Evolutionary conservation across 805 yeast species (phyloP).

Genomic region (Candida piceae): DNA sequence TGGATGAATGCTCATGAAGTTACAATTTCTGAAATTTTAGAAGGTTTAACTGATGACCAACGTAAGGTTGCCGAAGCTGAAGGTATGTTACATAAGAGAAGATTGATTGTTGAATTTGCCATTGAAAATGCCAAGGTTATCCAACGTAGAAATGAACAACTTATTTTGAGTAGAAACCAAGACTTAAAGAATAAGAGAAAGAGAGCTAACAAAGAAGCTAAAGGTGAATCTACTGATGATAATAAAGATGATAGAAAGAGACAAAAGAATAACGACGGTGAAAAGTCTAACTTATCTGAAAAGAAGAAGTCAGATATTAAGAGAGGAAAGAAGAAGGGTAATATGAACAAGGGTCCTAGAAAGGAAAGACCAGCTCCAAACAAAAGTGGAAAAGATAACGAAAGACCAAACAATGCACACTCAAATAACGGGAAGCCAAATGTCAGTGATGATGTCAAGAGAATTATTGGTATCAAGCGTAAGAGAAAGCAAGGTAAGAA

Average conservation of each 20-base stretch:
- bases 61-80: constrained; percentile 50
- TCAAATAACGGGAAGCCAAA: constrained; percentile 14
- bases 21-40: constrained; percentile 59
- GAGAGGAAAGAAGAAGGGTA: constrained; percentile 12
- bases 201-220: constrained; percentile 15
- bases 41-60: constrained; percentile 69
- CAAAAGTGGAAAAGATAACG: background rate
- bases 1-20: constrained; percentile 96
- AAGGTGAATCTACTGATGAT: constrained; percentile 5
- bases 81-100: constrained; percentile 51
- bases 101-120: constrained; percentile 91
- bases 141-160: constrained; percentile 78
- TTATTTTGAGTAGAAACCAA: constrained; percentile 28
- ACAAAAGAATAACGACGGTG: constrained; percentile 19
- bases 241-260: constrained; percentile 20
- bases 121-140: constrained; percentile 92
- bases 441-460: constrained; percentile 51
- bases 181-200: constrained; percentile 30
- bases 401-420: constrained; percentile 15
- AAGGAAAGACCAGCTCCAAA: background rate
- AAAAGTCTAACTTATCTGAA: constrained; percentile 4
- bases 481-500: constrained; percentile 47
- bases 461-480: constrained; percentile 65
- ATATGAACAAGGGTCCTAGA: constrained; percentile 16
- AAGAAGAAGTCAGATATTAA: constrained; percentile 11